Evolutionary conservation across 768 basidiomycete genomes (phyloP), one percentile per base, ranked within the genome.

Genomic region (Boletus reticulatus): DNA sequence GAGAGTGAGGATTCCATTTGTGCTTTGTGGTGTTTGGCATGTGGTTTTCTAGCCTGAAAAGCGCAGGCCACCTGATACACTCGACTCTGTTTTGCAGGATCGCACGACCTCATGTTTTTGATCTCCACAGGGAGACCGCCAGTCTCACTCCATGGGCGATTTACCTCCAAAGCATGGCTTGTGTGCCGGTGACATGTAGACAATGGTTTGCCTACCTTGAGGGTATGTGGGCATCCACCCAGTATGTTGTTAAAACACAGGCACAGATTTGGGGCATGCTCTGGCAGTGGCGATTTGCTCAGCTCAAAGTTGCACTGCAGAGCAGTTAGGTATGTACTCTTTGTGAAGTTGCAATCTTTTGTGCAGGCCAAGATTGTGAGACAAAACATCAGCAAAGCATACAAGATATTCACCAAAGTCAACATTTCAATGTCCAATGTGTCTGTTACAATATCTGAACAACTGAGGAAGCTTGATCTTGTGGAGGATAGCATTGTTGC

Each of bases 191-290:
- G 34, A 73, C 81, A 2, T 81, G 89, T 43, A 71, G 78, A 52
- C 75, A 72, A 38, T 89, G 88, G 84, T 72, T 70, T 24, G 62
- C 66, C 14, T 71, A 77, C 46, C 66, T 82, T 8, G 65, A 72
- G 9, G 76, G 75, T 46, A 73, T 94, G 31, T 75, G 73, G 39
- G 75, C 76, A 16, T 76, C 85, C 43, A 70, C 72, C 38, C 73
- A 68, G 12, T 75, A 69, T 51, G 69, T 89, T 48, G 73, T 83
- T 57, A 84, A 84, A 62, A 66, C 91, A 4, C 94, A 97, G 68
- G 89, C 92, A 20, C 94, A 94, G 45, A 76, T 85, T 47, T 86
- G 92, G 13, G 95, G 94, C 19, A 80, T 90, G 3, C 75, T 96
- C 4, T 81, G 84, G 57, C 84, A 95, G 17, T 85, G 88, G 41